Conservation (phyloP, 768 basidiomycete species). For the Tylopilus subfusipes region DNA sequence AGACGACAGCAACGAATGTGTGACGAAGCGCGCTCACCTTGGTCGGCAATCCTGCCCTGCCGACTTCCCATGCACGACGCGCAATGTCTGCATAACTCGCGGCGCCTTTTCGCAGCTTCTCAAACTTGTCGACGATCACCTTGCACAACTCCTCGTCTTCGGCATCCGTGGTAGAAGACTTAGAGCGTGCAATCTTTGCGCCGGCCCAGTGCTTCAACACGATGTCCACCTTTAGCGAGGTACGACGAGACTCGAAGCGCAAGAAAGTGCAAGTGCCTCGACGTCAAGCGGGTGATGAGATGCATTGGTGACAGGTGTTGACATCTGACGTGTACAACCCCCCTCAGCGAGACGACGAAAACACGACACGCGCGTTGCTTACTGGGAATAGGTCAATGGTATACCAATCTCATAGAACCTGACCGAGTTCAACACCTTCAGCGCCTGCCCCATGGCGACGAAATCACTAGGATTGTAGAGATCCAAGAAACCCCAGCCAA, state of each 20-base stretch:
- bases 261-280: constrained; percentile 86
- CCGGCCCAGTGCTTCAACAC: constrained; percentile 96
- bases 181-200: constrained; percentile 80
- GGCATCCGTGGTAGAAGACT: constrained; percentile 53
- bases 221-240: constrained; percentile 74
- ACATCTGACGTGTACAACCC: constrained; percentile 51
- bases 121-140: constrained; percentile 87
- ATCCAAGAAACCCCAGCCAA: constrained; percentile 91
- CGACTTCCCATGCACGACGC: constrained; percentile 87
- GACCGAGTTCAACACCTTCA: constrained; percentile 93
- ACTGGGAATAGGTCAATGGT: constrained; percentile 91
- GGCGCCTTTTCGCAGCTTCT: constrained; percentile 68
- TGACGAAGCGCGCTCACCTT: constrained; percentile 47
- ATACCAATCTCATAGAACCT: constrained; percentile 90
- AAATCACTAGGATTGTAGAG: constrained; percentile 91
- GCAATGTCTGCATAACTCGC: constrained; percentile 97
- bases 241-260: constrained; percentile 87
- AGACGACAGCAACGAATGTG: not conserved
- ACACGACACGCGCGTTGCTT: constrained; percentile 24
- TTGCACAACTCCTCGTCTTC: constrained; percentile 79
- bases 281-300: constrained; percentile 77
- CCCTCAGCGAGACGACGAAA: constrained; percentile 2
- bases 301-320: constrained; percentile 74
- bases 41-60: constrained; percentile 74
- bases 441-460: constrained; percentile 84